phyloP scores from a whole-genome alignment of 805 yeast genomes.

The Candida methanosorbosa region DNA sequence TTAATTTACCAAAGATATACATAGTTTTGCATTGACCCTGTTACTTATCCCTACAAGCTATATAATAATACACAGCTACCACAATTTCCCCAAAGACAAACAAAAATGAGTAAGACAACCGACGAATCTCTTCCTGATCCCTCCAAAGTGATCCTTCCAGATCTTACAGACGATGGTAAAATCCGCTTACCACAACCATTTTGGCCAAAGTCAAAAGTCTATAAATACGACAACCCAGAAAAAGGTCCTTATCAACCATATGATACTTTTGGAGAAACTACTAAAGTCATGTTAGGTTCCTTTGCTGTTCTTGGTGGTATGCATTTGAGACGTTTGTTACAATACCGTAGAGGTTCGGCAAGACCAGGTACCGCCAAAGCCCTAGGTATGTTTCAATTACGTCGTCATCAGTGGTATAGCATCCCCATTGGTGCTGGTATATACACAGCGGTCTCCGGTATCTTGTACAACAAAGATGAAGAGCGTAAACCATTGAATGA shows the following conservation, averaged over 20 bases:
- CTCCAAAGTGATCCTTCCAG: too few species aligned
- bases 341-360: slow-evolving; percentile 27
- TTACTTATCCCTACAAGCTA: too few species aligned
- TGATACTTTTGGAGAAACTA: slow-evolving; percentile 21
- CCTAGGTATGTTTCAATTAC: slow-evolving; percentile 20
- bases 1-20: too few species aligned
- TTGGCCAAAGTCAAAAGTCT: slow-evolving; percentile 12
- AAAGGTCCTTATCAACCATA: slow-evolving; percentile 14
- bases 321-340: slow-evolving; percentile 27
- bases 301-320: slow-evolving; percentile 26
- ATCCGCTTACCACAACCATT: slow-evolving; percentile 19
- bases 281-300: slow-evolving; percentile 19
- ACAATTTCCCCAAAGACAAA: too few species aligned
- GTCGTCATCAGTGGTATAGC: slow-evolving; percentile 10
- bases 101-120: too few species aligned
- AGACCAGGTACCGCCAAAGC: slow-evolving; percentile 29
- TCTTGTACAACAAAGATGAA: slow-evolving; percentile 23
- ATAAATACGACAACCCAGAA: slow-evolving; percentile 7
- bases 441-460: slow-evolving; percentile 23
- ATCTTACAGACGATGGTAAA: not conserved
- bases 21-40: too few species aligned
- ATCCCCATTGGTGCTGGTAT: slow-evolving; percentile 25
- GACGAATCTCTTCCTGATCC: too few species aligned
- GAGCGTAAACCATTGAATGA: slow-evolving; percentile 19
- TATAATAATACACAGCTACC: too few species aligned